Conservation (phyloP, 208 protist genomes). For the Trypanosoma conorhini region DNA sequence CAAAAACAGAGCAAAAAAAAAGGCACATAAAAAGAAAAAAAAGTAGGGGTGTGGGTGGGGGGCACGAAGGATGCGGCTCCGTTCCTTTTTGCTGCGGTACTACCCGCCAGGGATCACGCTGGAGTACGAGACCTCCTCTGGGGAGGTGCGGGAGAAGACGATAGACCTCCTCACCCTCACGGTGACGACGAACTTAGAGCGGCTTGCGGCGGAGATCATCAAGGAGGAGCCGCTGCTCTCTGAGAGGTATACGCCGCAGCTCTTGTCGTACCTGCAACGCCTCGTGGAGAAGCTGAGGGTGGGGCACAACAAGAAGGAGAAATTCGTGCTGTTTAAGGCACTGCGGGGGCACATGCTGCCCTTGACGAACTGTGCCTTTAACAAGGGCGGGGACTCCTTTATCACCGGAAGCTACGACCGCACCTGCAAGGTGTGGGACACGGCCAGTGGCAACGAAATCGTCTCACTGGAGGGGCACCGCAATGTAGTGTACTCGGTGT, state of each 20-base stretch:
- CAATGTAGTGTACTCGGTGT: slow-evolving; percentile 96
- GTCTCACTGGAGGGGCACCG: slow-evolving; percentile 94
- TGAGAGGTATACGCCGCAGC: slow-evolving; percentile 66
- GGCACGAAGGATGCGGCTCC: slow-evolving; percentile 77
- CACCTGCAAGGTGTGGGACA: slow-evolving; percentile 97
- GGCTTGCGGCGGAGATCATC: slow-evolving; percentile 83
- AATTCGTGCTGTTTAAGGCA: slow-evolving; percentile 95
- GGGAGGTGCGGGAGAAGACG: slow-evolving; percentile 81
- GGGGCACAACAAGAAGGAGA: slow-evolving; percentile 70
- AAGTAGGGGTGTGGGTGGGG: no score
- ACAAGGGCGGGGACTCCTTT: slow-evolving; percentile 95
- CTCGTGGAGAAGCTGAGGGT: slow-evolving; percentile 87
- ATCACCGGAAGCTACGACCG: slow-evolving; percentile 96
- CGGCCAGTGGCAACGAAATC: slow-evolving; percentile 90
- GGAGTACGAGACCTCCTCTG: slow-evolving; percentile 88
- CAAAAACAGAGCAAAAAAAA: neutral
- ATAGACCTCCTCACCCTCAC: slow-evolving; percentile 92
- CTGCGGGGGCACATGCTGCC: slow-evolving; percentile 96
- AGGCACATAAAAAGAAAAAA: neutral
- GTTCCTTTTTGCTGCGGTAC: slow-evolving; percentile 95
- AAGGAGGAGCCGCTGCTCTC: slow-evolving; percentile 89
- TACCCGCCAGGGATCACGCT: slow-evolving; percentile 95
- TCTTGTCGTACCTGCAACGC: slow-evolving; percentile 83
- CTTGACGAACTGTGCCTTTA: slow-evolving; percentile 97
- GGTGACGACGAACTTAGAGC: slow-evolving; percentile 82